Evolutionary conservation across 768 basidiomycete genomes (phyloP).

Genomic region (Kwoniella newhampshirensis): DNA sequence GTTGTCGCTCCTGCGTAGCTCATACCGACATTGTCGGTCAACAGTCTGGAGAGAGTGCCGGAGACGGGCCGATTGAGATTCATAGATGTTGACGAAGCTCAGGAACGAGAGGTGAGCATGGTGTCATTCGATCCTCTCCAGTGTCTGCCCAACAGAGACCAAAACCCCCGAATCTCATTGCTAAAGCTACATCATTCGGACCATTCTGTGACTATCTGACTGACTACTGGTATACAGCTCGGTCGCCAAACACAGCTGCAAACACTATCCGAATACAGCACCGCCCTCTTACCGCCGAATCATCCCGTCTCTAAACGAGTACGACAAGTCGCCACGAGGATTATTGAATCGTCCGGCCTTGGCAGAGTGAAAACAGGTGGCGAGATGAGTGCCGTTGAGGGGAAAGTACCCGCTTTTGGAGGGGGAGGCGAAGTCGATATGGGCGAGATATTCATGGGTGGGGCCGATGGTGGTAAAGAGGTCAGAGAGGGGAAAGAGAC

Average conservation of each 20-base stretch:
- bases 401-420: slow-evolving; percentile 36
- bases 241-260: slow-evolving; percentile 52
- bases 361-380: slow-evolving; percentile 60
- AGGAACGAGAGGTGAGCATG: slow-evolving; percentile 61
- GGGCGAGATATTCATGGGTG: slow-evolving; percentile 39
- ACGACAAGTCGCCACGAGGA: slow-evolving; percentile 65
- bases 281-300: slow-evolving; percentile 63
- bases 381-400: slow-evolving; percentile 43
- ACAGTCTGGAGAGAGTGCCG: slow-evolving; percentile 79
- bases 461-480: slow-evolving; percentile 21
- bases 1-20: too few species aligned
- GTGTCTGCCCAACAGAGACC: not conserved
- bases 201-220: not conserved
- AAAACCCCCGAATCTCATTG: slow-evolving; percentile 30
- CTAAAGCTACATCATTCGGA: not conserved
- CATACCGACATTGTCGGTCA: too few species aligned
- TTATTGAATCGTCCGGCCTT: slow-evolving; percentile 71
- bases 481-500: slow-evolving; percentile 40
- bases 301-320: slow-evolving; percentile 70
- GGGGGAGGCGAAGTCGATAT: slow-evolving; percentile 26
- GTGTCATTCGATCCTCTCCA: not conserved
- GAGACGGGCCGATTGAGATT: slow-evolving; percentile 87
- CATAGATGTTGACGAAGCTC: slow-evolving; percentile 68
- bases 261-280: slow-evolving; percentile 60
- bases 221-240: slow-evolving; percentile 34